A percentile compares a stretch with the other conserved stretches of the same genome.
Conservation (phyloP, 2,329 filamentous ascomycete species). For the Juglanconis sp. region DNA sequence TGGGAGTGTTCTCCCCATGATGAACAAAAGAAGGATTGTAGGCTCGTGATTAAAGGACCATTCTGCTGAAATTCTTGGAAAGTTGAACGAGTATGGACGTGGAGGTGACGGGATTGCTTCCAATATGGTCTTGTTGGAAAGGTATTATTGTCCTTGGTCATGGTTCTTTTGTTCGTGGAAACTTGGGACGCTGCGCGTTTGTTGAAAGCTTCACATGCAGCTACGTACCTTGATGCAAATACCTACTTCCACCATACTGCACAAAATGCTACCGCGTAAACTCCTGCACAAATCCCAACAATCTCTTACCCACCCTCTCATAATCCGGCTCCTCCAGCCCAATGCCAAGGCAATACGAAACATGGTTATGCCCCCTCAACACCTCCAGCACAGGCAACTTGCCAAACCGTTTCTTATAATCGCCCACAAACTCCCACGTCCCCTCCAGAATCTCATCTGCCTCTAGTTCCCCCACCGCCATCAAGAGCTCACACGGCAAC, state of each 20-base stretch:
- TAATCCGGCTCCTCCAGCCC: conserved; percentile 18
- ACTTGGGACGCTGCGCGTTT: background rate
- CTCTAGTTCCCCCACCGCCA: conserved; percentile 19
- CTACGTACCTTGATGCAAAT: background rate
- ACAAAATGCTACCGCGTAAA: background rate
- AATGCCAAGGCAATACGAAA: conserved; percentile 20
- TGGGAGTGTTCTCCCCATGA: background rate
- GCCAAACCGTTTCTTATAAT: conserved; percentile 16
- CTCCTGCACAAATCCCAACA: conserved; percentile 3
- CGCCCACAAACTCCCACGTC: conserved; percentile 19
- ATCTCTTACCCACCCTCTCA: conserved; percentile 8
- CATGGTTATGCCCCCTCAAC: conserved; percentile 22
- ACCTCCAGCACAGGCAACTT: conserved; percentile 21
- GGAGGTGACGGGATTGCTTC: too few species aligned
- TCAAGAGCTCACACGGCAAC: conserved; percentile 11
- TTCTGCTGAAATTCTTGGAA: too few species aligned
- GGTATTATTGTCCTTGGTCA: too few species aligned
- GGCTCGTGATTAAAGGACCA: background rate
- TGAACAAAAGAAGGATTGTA: background rate
- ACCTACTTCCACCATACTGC: background rate
- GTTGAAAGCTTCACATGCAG: background rate
- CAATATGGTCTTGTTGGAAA: too few species aligned
- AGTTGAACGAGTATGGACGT: too few species aligned
- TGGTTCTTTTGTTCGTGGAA: too few species aligned
- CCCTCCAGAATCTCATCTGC: conserved; percentile 20